Evolutionary conservation across 106 monocot genomes (phyloP).

Genomic region (Phalaenopsis aphrodite): DNA sequence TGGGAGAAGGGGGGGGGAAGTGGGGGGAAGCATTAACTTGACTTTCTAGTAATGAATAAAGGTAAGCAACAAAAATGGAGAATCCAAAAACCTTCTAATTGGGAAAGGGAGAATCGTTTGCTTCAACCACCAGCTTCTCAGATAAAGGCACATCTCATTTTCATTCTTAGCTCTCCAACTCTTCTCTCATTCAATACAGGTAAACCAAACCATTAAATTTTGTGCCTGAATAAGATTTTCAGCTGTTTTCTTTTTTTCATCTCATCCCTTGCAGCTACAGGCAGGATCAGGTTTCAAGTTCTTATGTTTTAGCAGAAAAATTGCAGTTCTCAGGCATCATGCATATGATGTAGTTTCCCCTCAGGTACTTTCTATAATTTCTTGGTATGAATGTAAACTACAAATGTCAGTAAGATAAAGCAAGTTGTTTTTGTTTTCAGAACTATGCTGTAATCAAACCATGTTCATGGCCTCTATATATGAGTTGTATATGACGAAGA

Average conservation of each 20-base stretch:
- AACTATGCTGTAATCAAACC: background rate
- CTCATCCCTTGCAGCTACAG: background rate
- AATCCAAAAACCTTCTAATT: background rate
- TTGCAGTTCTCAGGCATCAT: conserved; percentile 2
- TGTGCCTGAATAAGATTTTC: conserved; percentile 1
- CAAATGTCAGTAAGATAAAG: background rate
- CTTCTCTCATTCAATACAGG: background rate
- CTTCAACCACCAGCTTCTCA: conserved; percentile 2
- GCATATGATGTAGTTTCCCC: background rate
- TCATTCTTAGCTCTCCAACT: too few relatives aligned
- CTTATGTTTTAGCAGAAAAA: background rate
- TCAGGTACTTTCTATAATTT: background rate
- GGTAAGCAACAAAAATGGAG: background rate
- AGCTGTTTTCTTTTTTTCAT: background rate
- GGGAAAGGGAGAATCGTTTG: conserved; percentile 7
- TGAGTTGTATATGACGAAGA: background rate
- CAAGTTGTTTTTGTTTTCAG: background rate
- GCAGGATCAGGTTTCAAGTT: background rate
- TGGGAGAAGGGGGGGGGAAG: too few relatives aligned
- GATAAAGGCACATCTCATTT: background rate
- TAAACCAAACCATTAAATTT: background rate
- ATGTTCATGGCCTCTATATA: background rate
- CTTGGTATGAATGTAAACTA: too few relatives aligned
- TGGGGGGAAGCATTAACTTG: background rate
- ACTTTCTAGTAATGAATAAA: conserved; percentile 5